These are phyloP conservation scores for Chlorella vulgaris DNA, from an alignment of 139 green algal species.

Conservation along the genomic window DNA sequence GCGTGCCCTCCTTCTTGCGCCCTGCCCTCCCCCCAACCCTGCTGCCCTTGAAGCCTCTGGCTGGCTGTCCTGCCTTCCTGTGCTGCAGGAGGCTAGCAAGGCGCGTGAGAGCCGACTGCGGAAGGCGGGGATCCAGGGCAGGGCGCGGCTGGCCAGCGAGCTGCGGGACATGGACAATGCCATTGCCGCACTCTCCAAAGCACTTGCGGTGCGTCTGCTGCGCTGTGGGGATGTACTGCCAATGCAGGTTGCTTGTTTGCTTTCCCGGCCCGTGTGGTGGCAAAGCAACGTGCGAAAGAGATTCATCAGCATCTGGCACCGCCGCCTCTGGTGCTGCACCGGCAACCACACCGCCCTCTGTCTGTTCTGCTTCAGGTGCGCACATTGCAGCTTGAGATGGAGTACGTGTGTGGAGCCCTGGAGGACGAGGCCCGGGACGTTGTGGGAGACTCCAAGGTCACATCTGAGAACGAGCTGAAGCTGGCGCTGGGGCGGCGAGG, in stretches of 20 bases:
- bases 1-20: background rate
- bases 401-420: slow-evolving; percentile 80
- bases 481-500: slow-evolving; percentile 50
- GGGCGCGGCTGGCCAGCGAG: slow-evolving; percentile 74
- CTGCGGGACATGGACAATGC: slow-evolving; percentile 80
- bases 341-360: background rate
- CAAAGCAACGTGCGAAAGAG: too few relatives aligned
- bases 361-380: slow-evolving; percentile 47
- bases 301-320: too few relatives aligned
- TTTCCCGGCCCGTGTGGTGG: too few relatives aligned
- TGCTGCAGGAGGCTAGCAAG: slow-evolving; percentile 85
- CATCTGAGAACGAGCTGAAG: background rate
- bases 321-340: too few relatives aligned
- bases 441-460: slow-evolving; percentile 18
- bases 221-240: too few relatives aligned
- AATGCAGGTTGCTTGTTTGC: too few relatives aligned
- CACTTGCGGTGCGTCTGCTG: slow-evolving; percentile 39
- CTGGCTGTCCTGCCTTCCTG: background rate
- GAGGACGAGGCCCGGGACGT: slow-evolving; percentile 92
- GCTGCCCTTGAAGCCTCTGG: background rate
- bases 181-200: slow-evolving; percentile 55
- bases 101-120: slow-evolving; percentile 76
- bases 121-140: slow-evolving; percentile 60
- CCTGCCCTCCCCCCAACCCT: too few relatives aligned
- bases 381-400: slow-evolving; percentile 93